phyloP scores from a whole-genome alignment of 352 stramenopile genomes.

The Phytophthora fragariae region DNA sequence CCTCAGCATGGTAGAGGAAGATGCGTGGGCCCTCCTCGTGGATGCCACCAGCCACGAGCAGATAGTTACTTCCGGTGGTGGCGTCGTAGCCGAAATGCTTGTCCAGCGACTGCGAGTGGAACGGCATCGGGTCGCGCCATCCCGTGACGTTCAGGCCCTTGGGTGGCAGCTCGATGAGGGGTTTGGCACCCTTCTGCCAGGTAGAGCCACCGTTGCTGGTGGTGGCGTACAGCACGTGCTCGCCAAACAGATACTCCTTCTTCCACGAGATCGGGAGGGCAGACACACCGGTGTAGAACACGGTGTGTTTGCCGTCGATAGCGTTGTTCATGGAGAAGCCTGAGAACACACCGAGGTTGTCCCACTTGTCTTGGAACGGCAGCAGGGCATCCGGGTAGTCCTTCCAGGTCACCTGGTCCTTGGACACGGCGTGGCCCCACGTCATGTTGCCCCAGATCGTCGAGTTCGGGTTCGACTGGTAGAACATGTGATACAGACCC shows the following conservation, averaged over 20 bases:
- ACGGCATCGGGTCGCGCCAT: conserved; percentile 61
- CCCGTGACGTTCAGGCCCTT: conserved; percentile 55
- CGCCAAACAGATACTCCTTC: conserved; percentile 51
- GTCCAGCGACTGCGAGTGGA: conserved; percentile 59
- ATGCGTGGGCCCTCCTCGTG: conserved; percentile 54
- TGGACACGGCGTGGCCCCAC: conserved; percentile 68
- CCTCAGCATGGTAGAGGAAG: conserved; percentile 61
- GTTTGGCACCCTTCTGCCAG: conserved; percentile 58
- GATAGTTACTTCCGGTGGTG: conserved; percentile 49
- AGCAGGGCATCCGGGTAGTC: conserved; percentile 64
- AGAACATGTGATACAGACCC: conserved; percentile 74
- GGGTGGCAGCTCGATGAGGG: conserved; percentile 47
- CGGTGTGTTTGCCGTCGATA: conserved; percentile 59
- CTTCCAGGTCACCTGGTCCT: conserved; percentile 69
- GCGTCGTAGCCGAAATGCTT: conserved; percentile 28
- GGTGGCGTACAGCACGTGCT: conserved; percentile 66
- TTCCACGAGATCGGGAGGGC: conserved; percentile 55
- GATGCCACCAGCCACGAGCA: conserved; percentile 58
- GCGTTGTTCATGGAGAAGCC: conserved; percentile 59
- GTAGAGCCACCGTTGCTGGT: conserved; percentile 56
- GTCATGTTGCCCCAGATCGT: conserved; percentile 69
- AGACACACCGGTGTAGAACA: conserved; percentile 62
- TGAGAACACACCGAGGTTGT: conserved; percentile 70
- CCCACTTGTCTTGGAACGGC: conserved; percentile 57
- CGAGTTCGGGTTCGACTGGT: conserved; percentile 60